These are phyloP conservation scores for Rhinocladiella mackenziei DNA, from an alignment of 2,329 filamentous ascomycete species.

Conservation along the genomic window DNA sequence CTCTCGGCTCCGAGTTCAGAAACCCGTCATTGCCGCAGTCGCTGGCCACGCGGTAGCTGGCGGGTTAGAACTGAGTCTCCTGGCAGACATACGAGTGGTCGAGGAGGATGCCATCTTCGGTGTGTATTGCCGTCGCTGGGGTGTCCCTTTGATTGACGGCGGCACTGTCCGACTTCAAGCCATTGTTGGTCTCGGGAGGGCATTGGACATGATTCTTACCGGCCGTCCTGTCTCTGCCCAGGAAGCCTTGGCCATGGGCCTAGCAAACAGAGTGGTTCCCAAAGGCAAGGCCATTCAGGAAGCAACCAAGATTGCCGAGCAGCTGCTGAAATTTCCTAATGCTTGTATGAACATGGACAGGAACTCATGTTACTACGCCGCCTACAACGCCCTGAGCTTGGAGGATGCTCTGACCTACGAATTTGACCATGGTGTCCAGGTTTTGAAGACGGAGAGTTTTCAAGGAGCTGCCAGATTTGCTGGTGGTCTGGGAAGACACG, in stretches of 20 bases:
- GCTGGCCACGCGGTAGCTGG: constrained; percentile 54
- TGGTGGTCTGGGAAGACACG: constrained; percentile 40
- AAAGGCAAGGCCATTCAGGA: constrained; percentile 50
- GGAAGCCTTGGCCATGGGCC: constrained; percentile 51
- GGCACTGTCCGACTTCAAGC: constrained; percentile 53
- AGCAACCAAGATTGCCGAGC: constrained; percentile 46
- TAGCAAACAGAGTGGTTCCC: constrained; percentile 52
- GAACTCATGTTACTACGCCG: constrained; percentile 47
- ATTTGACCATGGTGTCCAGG: constrained; percentile 43
- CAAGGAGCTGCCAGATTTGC: constrained; percentile 42
- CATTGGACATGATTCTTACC: constrained; percentile 56
- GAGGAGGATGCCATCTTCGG: constrained; percentile 54
- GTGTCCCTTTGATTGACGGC: constrained; percentile 51
- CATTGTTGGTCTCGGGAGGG: constrained; percentile 51
- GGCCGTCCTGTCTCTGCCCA: constrained; percentile 47
- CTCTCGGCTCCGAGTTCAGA: constrained; percentile 47
- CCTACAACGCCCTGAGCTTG: constrained; percentile 47
- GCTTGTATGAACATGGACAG: constrained; percentile 52
- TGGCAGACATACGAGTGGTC: constrained; percentile 52
- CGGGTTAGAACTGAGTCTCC: constrained; percentile 50
- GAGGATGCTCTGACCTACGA: constrained; percentile 50
- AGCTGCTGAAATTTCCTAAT: constrained; percentile 50
- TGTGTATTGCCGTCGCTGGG: constrained; percentile 53
- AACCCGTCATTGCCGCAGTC: constrained; percentile 52
- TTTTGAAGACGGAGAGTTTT: constrained; percentile 45